Percentiles rank a stretch among this genome's conserved stretches.
phyloP scores from a whole-genome alignment of 352 stramenopile species.

The Phytophthora sp. region DNA sequence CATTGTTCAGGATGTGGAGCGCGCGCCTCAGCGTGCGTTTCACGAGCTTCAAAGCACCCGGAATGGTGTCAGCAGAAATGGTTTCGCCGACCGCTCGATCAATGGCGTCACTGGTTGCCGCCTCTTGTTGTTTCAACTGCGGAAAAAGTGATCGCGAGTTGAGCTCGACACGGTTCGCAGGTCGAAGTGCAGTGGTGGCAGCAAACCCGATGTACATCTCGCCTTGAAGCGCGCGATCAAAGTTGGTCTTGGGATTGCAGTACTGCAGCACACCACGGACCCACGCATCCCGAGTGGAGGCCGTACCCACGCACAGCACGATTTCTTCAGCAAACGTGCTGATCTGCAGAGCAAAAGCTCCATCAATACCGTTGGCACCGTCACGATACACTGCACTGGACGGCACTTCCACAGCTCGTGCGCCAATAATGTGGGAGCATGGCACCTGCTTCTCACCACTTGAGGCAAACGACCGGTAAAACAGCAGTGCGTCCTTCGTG shows the following conservation, averaged over 20 bases:
- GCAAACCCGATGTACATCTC: slow-evolving; percentile 54
- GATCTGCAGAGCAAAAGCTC: slow-evolving; percentile 70
- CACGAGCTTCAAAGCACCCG: slow-evolving; percentile 28
- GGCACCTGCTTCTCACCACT: slow-evolving; percentile 58
- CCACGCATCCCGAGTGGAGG: slow-evolving; percentile 68
- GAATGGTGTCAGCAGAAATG: slow-evolving; percentile 11
- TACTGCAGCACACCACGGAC: slow-evolving; percentile 66
- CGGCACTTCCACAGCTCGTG: slow-evolving; percentile 43
- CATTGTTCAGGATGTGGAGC: slow-evolving; percentile 44
- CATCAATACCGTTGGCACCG: slow-evolving; percentile 3
- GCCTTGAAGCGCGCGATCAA: slow-evolving; percentile 41
- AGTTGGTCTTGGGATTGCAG: slow-evolving; percentile 54
- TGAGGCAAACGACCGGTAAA: slow-evolving; percentile 73
- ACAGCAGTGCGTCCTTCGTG: slow-evolving; percentile 58
- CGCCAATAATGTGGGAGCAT: slow-evolving; percentile 55
- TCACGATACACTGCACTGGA: slow-evolving; percentile 14
- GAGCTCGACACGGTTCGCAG: slow-evolving; percentile 58
- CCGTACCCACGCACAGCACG: slow-evolving; percentile 67
- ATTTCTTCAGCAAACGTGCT: slow-evolving; percentile 80
- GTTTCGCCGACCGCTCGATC: not conserved
- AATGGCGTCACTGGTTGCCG: not conserved
- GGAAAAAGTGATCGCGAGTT: slow-evolving; percentile 74
- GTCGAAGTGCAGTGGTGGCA: slow-evolving; percentile 40
- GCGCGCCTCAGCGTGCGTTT: slow-evolving; percentile 37
- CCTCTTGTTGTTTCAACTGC: slow-evolving; percentile 12